Evolutionary conservation across 768 basidiomycete species (phyloP).

Genomic region (Favolaschia claudopus): DNA sequence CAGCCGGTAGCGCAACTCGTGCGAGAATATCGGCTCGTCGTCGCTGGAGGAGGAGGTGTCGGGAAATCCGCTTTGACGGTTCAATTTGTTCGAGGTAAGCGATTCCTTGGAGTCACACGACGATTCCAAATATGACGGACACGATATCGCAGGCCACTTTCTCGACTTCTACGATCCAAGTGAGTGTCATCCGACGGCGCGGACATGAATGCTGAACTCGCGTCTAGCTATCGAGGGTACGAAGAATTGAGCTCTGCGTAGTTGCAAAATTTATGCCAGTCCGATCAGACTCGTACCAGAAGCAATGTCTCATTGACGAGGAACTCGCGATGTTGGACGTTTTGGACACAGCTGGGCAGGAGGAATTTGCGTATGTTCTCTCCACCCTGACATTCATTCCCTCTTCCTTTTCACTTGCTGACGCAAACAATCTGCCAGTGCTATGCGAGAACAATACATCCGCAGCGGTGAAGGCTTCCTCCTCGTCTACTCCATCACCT

Average conservation of each 20-base stretch:
- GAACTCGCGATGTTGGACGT: constrained; percentile 98
- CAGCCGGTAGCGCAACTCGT: constrained; percentile 11
- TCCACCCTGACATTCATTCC: neutral
- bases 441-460: constrained; percentile 99
- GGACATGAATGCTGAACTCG: neutral
- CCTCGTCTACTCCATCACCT: constrained; percentile 98
- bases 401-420: neutral
- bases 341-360: constrained; percentile 96
- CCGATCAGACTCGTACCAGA: constrained; percentile 88
- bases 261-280: constrained; percentile 82
- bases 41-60: constrained; percentile 79
- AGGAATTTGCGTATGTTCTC: constrained; percentile 89
- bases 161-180: constrained; percentile 73
- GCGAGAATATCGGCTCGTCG: constrained; percentile 54
- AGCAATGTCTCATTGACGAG: constrained; percentile 97
- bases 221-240: constrained; percentile 19
- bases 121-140: too few species aligned
- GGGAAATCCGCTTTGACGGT: constrained; percentile 95
- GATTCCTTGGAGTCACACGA: too few species aligned
- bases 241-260: constrained; percentile 74
- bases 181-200: constrained; percentile 25
- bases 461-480: constrained; percentile 97
- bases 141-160: constrained; percentile 87
- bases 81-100: constrained; percentile 99
- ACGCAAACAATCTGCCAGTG: constrained; percentile 56